Conservation (phyloP, 2,329 filamentous ascomycete genomes). For the Xylaria sp. region DNA sequence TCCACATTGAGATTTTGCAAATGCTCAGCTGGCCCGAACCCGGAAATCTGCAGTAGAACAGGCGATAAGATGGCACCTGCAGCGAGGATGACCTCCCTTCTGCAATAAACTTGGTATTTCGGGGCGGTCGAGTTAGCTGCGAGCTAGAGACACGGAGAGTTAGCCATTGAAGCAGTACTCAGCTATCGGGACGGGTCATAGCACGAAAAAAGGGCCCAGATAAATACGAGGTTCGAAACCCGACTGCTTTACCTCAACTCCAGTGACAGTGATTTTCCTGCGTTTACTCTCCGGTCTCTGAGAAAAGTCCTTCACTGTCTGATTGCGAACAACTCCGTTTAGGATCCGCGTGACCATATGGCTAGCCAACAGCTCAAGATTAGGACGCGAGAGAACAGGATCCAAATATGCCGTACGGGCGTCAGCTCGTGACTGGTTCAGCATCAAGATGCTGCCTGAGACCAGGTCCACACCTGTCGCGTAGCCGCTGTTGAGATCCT, state of each 20-base stretch:
- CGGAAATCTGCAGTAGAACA: conserved; percentile 49
- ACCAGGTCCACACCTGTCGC: conserved; percentile 51
- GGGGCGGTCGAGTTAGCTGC: conserved; percentile 39
- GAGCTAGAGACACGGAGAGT: conserved; percentile 42
- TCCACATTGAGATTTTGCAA: conserved; percentile 45
- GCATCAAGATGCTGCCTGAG: conserved; percentile 51
- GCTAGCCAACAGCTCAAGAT: conserved; percentile 53
- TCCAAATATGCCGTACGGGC: conserved; percentile 56
- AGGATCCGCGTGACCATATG: conserved; percentile 54
- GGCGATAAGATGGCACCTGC: conserved; percentile 49
- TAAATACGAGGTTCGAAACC: not conserved
- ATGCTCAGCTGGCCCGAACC: conserved; percentile 47
- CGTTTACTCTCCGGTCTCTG: conserved; percentile 19
- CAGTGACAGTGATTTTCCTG: conserved; percentile 42
- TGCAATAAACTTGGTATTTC: conserved; percentile 43
- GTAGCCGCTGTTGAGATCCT: conserved; percentile 53
- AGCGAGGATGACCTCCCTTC: conserved; percentile 47
- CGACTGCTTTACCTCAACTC: conserved; percentile 52
- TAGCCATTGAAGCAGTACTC: not conserved
- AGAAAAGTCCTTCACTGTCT: conserved; percentile 28
- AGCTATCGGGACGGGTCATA: too few species aligned
- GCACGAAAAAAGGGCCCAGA: not conserved
- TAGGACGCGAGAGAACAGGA: conserved; percentile 49
- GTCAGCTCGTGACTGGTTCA: conserved; percentile 54
- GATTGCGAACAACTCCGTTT: conserved; percentile 40